phyloP scores from a whole-genome alignment of 768 basidiomycete genomes.

The Kwoniella pini region DNA sequence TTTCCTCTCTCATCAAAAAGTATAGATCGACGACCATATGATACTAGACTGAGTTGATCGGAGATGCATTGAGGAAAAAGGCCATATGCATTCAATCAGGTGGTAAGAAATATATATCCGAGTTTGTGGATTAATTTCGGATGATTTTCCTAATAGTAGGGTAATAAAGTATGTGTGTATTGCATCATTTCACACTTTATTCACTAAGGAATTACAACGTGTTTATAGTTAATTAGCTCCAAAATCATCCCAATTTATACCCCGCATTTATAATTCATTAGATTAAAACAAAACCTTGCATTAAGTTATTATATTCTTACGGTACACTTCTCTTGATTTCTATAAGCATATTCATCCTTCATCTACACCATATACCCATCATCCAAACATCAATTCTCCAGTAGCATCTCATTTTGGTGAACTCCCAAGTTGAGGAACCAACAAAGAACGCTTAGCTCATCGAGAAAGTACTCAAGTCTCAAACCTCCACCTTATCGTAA shows the following conservation, averaged over 20 bases:
- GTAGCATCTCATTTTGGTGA: no score
- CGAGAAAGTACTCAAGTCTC: neutral
- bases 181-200: neutral
- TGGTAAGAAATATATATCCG: neutral
- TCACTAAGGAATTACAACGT: neutral
- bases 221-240: neutral
- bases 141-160: constrained; percentile 4
- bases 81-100: neutral
- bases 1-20: no score
- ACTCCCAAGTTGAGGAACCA: neutral
- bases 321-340: neutral
- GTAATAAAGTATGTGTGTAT: neutral
- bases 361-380: neutral
- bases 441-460: neutral
- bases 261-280: no score
- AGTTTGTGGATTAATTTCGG: neutral
- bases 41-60: neutral
- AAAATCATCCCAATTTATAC: no score
- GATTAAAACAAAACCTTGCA: no score
- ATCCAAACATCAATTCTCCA: no score
- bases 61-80: constrained; percentile 1
- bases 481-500: neutral
- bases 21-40: no score
- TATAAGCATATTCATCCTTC: no score
- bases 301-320: no score